A percentile compares a stretch with the other conserved stretches of the same genome.
These are phyloP conservation scores for Alternaria burnsii DNA, from an alignment of 2,329 filamentous ascomycete species.

Conservation along the genomic window DNA sequence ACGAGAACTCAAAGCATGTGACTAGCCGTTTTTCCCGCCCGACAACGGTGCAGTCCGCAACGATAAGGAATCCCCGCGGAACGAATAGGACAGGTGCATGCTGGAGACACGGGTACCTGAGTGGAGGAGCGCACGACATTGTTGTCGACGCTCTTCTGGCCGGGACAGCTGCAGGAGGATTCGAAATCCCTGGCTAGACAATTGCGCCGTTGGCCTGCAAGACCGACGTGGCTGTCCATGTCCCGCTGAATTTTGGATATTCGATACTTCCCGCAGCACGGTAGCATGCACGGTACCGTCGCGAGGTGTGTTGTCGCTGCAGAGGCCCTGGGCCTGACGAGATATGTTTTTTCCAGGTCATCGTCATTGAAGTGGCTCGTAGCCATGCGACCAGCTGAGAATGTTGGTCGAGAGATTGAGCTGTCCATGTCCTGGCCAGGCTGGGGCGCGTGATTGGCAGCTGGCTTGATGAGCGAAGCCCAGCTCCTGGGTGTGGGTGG, in stretches of 20 bases:
- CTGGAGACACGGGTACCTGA: conserved; percentile 28
- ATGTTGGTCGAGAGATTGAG: conserved; percentile 31
- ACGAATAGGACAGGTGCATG: conserved; percentile 9
- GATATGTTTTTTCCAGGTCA: not conserved
- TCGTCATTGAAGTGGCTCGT: not conserved
- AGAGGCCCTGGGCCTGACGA: conserved; percentile 6
- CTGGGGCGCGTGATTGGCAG: conserved; percentile 20
- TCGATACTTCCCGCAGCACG: conserved; percentile 28
- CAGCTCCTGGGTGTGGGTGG: conserved; percentile 20
- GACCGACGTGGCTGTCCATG: conserved; percentile 44
- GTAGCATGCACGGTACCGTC: conserved; percentile 23
- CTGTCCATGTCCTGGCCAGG: conserved; percentile 9
- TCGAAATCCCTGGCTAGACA: conserved; percentile 21
- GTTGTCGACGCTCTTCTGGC: conserved; percentile 2
- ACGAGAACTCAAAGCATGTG: conserved; percentile 22
- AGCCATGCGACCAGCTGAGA: conserved; percentile 21
- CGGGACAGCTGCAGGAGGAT: conserved; percentile 25
- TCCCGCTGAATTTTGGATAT: conserved; percentile 21
- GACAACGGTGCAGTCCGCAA: conserved; percentile 3
- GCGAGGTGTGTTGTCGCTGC: conserved; percentile 27
- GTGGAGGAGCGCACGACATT: conserved; percentile 20
- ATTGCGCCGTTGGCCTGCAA: conserved; percentile 30
- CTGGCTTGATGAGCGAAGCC: conserved; percentile 26
- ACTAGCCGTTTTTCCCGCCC: conserved; percentile 17
- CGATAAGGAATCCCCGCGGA: conserved; percentile 7